Conservation (phyloP, 352 stramenopile species). For the Globisporangium carolinianum region DNA sequence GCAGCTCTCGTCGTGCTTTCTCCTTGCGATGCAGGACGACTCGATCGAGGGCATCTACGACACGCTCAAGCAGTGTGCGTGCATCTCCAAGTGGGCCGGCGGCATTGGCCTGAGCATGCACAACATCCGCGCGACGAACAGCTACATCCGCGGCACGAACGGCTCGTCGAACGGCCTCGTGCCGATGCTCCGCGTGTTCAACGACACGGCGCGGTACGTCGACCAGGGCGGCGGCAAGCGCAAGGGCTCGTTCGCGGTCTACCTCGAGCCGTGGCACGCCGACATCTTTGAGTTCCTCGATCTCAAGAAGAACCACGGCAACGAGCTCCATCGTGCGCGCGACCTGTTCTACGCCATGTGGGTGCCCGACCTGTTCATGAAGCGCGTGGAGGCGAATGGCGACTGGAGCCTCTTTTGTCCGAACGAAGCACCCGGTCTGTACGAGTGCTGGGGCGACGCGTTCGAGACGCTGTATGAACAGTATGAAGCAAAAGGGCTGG, state of each 20-base stretch:
- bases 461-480: conserved; percentile 95
- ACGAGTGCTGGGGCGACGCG: conserved; percentile 91
- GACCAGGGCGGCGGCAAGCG: conserved; percentile 97
- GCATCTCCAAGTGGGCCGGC: conserved; percentile 99
- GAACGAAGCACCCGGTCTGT: conserved; percentile 95
- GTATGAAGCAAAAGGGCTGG: conserved; percentile 95
- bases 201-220: conserved; percentile 99
- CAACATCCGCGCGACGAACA: conserved; percentile 96
- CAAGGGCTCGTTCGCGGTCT: conserved; percentile 98
- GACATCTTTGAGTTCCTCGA: conserved; percentile 99
- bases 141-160: conserved; percentile 98
- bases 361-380: conserved; percentile 99
- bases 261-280: conserved; percentile 99
- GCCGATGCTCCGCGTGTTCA: conserved; percentile 99
- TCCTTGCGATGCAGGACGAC: conserved; percentile 98
- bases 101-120: conserved; percentile 98
- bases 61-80: conserved; percentile 97
- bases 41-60: conserved; percentile 99
- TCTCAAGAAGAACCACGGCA: conserved; percentile 98
- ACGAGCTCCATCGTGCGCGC: conserved; percentile 94
- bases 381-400: conserved; percentile 95
- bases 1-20: conserved; percentile 98
- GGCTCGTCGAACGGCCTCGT: conserved; percentile 99
- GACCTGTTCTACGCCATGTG: conserved; percentile 99
- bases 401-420: conserved; percentile 98